These are phyloP conservation scores for Microbotryum intermedium DNA, from an alignment of 1,284 basidiomycete species.

Conservation along the genomic window DNA sequence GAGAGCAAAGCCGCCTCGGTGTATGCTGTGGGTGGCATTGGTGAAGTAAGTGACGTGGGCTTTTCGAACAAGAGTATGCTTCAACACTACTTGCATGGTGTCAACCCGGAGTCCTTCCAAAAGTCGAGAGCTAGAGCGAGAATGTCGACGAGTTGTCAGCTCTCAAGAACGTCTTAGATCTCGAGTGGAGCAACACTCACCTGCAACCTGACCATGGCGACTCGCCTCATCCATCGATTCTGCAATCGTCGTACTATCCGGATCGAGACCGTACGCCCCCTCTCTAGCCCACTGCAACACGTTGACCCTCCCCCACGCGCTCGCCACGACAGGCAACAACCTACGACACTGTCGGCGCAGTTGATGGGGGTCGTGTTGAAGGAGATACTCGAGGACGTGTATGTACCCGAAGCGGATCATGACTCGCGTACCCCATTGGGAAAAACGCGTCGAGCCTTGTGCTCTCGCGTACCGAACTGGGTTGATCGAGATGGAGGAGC, in stretches of 20 bases:
- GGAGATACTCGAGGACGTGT: conserved; percentile 60
- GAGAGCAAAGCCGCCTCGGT: conserved; percentile 65
- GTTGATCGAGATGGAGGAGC: conserved; percentile 2
- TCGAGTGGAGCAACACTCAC: conserved; percentile 5
- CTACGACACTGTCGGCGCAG: conserved; percentile 23
- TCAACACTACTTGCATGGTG: conserved; percentile 9
- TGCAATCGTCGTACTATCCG: conserved; percentile 19
- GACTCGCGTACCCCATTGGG: conserved; percentile 53
- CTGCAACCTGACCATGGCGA: conserved; percentile 55
- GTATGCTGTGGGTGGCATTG: conserved; percentile 54
- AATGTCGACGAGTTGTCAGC: not conserved
- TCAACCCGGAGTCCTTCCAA: conserved; percentile 53
- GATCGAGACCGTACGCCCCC: conserved; percentile 2
- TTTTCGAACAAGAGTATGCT: too few relatives aligned
- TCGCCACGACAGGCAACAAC: conserved; percentile 34
- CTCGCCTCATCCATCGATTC: conserved; percentile 47
- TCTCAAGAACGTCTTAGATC: not conserved
- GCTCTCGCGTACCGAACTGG: conserved; percentile 35
- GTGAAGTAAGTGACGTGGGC: not conserved
- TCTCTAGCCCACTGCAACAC: conserved; percentile 47
- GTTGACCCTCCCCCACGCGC: conserved; percentile 33
- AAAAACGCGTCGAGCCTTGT: conserved; percentile 51
- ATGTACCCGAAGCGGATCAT: conserved; percentile 65
- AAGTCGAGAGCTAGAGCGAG: conserved; percentile 53
- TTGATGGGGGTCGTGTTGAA: conserved; percentile 48